Evolutionary conservation across 495 filamentous ascomycete genomes (phyloP), one percentile per base, ranked within the genome.

Genomic region (Neurospora tetrasperma): DNA sequence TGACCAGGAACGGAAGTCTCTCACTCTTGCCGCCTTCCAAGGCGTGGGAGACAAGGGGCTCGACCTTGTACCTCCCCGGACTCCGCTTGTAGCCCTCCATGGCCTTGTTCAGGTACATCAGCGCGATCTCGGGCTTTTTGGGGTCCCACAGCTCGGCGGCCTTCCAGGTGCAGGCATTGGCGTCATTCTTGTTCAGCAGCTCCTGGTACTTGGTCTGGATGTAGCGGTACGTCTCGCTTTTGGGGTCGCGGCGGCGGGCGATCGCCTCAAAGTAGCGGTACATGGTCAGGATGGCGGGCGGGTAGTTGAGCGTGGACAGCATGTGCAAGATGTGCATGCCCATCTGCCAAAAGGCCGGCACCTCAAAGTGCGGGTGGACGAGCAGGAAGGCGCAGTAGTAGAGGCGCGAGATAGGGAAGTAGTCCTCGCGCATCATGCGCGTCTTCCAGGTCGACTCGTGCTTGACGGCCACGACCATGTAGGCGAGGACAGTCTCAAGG

Each of bases 241-340:
- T 71, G 18, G 35, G 4, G 18, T 38, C 42, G 20, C 42, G 38
- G 27, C 38, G 23, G 18, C 39, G 20, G 41, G 35, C 8, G 7
- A 31, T 23, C 20, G 62, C 27, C 10, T 41, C 4, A 41, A 62
- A 75, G 27, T 7, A 72, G 41, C 20, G 69, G 72, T 40, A 73
- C 54, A 79, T 31, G 10, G 75, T 71, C 23, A 82, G 18, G 4
- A 74, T 79, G 0, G 80, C 77, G 3, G 80, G 77, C 6, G 20
- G 11, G 69, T 82, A 81, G 27, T 69, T 72, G 7, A 79, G 68
- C 44, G 66, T 71, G 0, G 77, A 79, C 6, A 76, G 75, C 12
- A 76, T 77, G 14, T 39, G 2, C 38, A 82, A 74, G 77, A 81
- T 77, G 44, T 78, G 71, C 3, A 75, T 10, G 23, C 73, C 75